Conservation (phyloP, 129 eudicot genomes). For the Lactuca saligna region DNA sequence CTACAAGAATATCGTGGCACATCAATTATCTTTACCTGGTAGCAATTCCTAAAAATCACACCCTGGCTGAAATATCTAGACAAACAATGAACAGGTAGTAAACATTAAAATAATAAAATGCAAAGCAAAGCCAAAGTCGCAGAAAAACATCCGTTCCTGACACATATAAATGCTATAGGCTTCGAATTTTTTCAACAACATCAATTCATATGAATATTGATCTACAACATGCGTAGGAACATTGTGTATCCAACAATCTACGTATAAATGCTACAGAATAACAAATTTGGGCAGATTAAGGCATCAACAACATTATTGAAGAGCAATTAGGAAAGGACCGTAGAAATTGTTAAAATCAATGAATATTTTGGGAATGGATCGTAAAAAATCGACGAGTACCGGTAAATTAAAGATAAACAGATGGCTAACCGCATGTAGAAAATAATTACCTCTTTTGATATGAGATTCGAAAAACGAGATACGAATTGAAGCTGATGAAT, state of each 20-base stretch:
- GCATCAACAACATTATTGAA: conserved; percentile 7
- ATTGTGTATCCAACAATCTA: neutral
- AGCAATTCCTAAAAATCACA: conserved; percentile 4
- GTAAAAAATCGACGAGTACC: neutral
- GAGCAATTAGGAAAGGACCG: conserved; percentile 4
- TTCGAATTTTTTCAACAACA: neutral
- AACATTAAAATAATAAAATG: neutral
- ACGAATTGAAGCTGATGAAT: conserved; percentile 1
- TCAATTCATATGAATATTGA: neutral
- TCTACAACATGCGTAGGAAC: neutral
- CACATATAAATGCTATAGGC: neutral
- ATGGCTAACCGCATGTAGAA: neutral
- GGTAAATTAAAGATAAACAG: neutral
- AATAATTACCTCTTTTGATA: conserved; percentile 16
- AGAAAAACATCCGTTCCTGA: neutral
- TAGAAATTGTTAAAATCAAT: neutral
- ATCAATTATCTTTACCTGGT: conserved; percentile 11
- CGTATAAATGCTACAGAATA: neutral
- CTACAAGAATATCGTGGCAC: neutral
- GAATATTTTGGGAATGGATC: neutral
- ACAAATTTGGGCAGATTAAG: conserved; percentile 2
- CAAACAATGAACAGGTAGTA: no score
- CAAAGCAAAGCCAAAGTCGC: neutral
- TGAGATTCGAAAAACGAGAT: conserved; percentile 11
- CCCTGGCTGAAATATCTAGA: neutral